phyloP scores from a whole-genome alignment of 169 alveolate genomes.

The Eimeria necatrix region DNA sequence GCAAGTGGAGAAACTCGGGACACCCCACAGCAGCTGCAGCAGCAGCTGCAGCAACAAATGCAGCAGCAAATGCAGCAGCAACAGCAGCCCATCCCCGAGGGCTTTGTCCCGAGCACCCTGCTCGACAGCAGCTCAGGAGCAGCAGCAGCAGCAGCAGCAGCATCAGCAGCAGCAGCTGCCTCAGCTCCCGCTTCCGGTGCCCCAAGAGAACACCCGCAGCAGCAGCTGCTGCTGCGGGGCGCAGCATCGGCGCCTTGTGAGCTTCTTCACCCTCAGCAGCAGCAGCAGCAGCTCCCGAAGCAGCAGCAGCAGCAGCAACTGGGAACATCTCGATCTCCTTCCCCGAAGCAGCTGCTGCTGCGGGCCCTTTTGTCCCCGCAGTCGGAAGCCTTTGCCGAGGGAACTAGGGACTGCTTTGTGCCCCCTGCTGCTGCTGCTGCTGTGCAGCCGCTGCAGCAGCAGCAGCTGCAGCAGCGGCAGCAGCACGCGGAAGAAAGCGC shows the following conservation, averaged over 20 bases:
- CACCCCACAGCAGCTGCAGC: neutral
- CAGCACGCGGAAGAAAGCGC: neutral
- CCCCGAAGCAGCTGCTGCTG: neutral
- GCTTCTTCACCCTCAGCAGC: too few species aligned
- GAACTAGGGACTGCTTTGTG: neutral
- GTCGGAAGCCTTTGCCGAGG: neutral
- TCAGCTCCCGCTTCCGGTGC: too few species aligned
- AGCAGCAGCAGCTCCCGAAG: too few species aligned
- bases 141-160: neutral
- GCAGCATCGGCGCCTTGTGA: too few species aligned
- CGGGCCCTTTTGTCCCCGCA: neutral
- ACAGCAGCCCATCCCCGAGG: neutral
- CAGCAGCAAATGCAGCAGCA: constrained; percentile 82
- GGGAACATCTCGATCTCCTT: neutral
- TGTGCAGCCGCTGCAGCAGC: neutral
- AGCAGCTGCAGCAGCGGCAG: neutral
- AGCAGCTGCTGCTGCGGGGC: too few species aligned
- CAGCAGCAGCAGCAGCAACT: constrained; percentile 1
- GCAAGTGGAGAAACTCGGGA: neutral
- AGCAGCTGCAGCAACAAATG: neutral
- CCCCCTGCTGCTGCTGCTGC: neutral
- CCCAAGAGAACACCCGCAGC: too few species aligned
- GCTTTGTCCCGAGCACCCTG: neutral
- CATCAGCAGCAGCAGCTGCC: neutral
- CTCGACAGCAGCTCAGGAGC: neutral